These are phyloP conservation scores for Xylaria telfairii DNA, from an alignment of 495 filamentous ascomycete species.

Conservation along the genomic window DNA sequence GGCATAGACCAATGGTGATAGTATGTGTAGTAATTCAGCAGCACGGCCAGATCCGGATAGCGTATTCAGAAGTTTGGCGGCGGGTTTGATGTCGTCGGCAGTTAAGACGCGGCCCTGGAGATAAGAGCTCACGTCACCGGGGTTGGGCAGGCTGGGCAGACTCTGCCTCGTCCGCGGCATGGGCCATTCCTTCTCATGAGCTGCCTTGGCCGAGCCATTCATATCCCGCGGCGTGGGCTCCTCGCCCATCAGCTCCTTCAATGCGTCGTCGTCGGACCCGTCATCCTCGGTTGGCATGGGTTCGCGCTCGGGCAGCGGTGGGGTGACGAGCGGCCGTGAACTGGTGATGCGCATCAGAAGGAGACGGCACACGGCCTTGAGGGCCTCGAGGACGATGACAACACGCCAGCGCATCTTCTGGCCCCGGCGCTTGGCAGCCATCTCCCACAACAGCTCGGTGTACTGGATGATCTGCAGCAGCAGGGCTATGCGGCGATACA, in stretches of 20 bases:
- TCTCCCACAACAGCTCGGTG: constrained; percentile 85
- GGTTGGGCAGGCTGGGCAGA: constrained; percentile 79
- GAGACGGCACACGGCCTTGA: constrained; percentile 87
- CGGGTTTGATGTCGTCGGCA: constrained; percentile 93
- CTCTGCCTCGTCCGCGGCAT: constrained; percentile 93
- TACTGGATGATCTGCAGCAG: constrained; percentile 89
- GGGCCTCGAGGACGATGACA: constrained; percentile 81
- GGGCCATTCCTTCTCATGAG: constrained; percentile 70
- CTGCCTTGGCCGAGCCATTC: constrained; percentile 29
- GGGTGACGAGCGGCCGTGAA: constrained; percentile 81
- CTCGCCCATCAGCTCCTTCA: constrained; percentile 42
- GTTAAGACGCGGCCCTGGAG: constrained; percentile 90
- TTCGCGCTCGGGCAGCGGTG: constrained; percentile 86
- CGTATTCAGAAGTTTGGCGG: constrained; percentile 78
- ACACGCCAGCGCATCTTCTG: constrained; percentile 88
- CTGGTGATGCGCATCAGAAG: constrained; percentile 84
- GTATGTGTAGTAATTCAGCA: constrained; percentile 88
- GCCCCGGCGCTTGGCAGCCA: constrained; percentile 80
- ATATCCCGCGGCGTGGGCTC: constrained; percentile 26
- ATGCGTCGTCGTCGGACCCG: constrained; percentile 50
- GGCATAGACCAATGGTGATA: constrained; percentile 88
- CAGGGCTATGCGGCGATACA: constrained; percentile 79
- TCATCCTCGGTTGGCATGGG: constrained; percentile 62
- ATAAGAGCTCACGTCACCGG: constrained; percentile 80
- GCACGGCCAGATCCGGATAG: constrained; percentile 73